Evolutionary conservation across 768 basidiomycete species (phyloP), one percentile per base, ranked within the genome.

Genomic region (Pisolithus tinctorius): DNA sequence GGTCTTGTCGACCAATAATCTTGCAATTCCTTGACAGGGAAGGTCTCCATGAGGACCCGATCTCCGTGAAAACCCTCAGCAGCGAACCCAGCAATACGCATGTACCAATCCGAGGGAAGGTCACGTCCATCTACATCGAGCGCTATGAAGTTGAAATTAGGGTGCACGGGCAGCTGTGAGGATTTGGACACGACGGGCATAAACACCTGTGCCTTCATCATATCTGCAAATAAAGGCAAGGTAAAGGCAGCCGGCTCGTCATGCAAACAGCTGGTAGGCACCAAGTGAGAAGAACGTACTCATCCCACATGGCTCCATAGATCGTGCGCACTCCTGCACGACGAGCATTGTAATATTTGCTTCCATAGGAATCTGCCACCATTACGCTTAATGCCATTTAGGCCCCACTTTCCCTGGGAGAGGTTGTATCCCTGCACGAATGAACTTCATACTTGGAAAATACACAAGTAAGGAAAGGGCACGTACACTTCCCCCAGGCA

Each of bases 271-370:
- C 5, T 27, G 6, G 11, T 45, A 16, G n/a, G 34, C 34, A 14
- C 13, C 13, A 14, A 34, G 9, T 11, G 34, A 16, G 26, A 40
- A n/a, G 17, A 4, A 67, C 72, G 54, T 52, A 76, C 83, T 90
- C 89, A 59, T 92, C 89, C 87, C 89, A 91, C 88, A 90, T 91
- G 6, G 88, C 87, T 23, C 84, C 84, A 55, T 91, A 91, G 48
- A 90, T 77, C 6, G 70, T 83, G 17, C 80, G 77, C 6, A 78
- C 81, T 27, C 84, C 81, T 27, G 76, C 75, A 42, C 74, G 71
- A 26, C 76, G 77, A 11, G 81, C 83, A 59, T 90, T 84, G 70
- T 76, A 80, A 6, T n/a, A 92, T 70, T 63, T 92, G 88, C 50
- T 80, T 74, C 86, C 88, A 93, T 44, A 93, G 62, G 65, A 91